Conservation (phyloP, 2,329 filamentous ascomycete genomes). For the Pleoardoris graminearum region DNA sequence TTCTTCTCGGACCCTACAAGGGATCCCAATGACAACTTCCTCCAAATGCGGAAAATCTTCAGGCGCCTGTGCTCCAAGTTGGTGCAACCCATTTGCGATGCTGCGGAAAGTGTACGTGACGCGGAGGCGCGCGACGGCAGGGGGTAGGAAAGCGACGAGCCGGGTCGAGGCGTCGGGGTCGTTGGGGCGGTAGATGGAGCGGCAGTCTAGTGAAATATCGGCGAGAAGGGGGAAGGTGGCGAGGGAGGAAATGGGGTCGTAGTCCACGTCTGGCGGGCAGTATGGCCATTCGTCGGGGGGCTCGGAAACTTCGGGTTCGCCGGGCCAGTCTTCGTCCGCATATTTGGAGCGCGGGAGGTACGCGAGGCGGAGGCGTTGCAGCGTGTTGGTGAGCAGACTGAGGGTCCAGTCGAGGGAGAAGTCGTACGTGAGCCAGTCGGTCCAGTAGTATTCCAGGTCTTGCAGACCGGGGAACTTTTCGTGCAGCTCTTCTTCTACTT, state of each 20-base stretch:
- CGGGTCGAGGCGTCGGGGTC: background rate
- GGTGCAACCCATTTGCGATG: background rate
- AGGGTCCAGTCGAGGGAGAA: background rate
- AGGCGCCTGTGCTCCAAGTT: slow-evolving; percentile 2
- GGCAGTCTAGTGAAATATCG: background rate
- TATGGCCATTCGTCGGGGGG: background rate
- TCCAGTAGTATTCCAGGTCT: background rate
- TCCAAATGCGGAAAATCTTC: background rate
- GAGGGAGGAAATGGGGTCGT: slow-evolving; percentile 3
- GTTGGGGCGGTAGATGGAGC: background rate
- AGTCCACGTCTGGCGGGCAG: background rate
- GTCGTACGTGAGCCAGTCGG: background rate
- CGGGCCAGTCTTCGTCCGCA: background rate
- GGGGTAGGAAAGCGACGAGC: slow-evolving; percentile 1
- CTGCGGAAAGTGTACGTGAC: background rate
- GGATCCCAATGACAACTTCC: background rate
- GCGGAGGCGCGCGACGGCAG: background rate
- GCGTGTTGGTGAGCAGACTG: background rate
- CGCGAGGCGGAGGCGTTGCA: background rate
- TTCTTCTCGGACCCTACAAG: background rate
- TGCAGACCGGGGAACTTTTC: background rate
- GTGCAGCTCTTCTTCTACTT: background rate
- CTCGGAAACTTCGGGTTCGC: background rate
- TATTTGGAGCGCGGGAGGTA: background rate
- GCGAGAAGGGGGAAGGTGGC: background rate